These are phyloP conservation scores for Ceratocystiopsis sp. DNA, from an alignment of 2,329 filamentous ascomycete genomes.

Conservation along the genomic window DNA sequence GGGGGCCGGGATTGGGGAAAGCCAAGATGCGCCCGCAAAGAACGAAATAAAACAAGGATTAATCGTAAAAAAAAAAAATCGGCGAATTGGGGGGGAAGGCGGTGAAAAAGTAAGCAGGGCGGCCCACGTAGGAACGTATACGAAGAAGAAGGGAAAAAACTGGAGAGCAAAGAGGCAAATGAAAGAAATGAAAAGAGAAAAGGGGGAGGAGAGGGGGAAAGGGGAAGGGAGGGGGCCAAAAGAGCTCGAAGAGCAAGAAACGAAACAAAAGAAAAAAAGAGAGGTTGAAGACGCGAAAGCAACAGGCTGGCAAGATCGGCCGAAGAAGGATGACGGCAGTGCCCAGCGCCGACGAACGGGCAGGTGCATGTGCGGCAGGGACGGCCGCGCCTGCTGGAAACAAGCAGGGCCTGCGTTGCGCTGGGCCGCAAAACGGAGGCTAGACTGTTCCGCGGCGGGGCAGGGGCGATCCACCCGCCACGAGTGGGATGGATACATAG, in stretches of 20 bases:
- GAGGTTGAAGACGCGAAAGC: background rate
- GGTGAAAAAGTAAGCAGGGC: too few relatives aligned
- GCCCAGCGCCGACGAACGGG: background rate
- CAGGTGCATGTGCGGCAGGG: background rate
- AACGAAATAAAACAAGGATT: background rate
- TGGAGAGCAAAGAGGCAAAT: too few relatives aligned
- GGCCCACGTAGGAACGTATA: too few relatives aligned
- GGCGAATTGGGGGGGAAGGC: background rate
- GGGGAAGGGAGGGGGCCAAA: background rate
- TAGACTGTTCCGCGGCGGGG: too few relatives aligned
- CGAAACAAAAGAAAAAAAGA: background rate
- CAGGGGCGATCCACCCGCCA: too few relatives aligned
- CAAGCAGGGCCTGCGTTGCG: background rate
- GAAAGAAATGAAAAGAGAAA: background rate
- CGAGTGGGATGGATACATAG: too few relatives aligned
- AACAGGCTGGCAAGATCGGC: too few relatives aligned
- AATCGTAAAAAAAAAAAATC: background rate
- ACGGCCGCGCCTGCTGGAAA: background rate
- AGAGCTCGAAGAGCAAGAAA: background rate
- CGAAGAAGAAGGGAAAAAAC: background rate
- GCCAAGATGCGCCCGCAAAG: background rate
- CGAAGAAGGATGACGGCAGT: background rate
- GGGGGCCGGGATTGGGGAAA: background rate
- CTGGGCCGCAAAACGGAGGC: too few relatives aligned
- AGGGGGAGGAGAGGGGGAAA: background rate